Conservation (phyloP, 192 early-diverging fungal genomes). For the Helicostylum pulchrum region DNA sequence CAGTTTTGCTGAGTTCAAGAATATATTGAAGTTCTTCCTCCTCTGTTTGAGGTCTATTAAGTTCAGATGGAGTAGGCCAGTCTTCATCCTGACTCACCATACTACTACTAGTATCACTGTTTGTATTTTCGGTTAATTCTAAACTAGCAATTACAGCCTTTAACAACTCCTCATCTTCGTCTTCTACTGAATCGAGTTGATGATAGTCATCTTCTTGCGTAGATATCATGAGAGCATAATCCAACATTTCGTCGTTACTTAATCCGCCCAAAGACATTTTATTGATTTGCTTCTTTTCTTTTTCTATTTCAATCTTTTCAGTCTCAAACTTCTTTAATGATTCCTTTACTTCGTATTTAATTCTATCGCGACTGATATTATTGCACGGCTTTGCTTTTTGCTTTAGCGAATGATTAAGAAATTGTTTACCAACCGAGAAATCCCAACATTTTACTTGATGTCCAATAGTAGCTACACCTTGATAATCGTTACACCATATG, state of each 20-base stretch:
- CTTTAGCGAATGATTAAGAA: slow-evolving; percentile 8
- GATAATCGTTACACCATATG: slow-evolving; percentile 33
- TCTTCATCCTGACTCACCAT: background rate
- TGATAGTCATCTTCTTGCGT: slow-evolving; percentile 7
- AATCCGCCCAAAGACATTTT: slow-evolving; percentile 40
- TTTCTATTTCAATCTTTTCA: slow-evolving; percentile 30
- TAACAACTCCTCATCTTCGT: slow-evolving; percentile 32
- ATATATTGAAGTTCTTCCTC: slow-evolving; percentile 36
- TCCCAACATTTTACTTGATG: slow-evolving; percentile 53
- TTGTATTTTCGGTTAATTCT: slow-evolving; percentile 4
- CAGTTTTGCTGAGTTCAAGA: slow-evolving; percentile 26
- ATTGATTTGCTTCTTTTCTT: slow-evolving; percentile 9
- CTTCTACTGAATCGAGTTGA: background rate
- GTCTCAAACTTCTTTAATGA: slow-evolving; percentile 22
- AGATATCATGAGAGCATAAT: slow-evolving; percentile 56
- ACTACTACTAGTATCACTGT: background rate
- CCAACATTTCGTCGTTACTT: slow-evolving; percentile 54
- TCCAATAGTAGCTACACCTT: slow-evolving; percentile 47
- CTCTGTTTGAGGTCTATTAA: background rate
- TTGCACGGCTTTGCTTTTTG: slow-evolving; percentile 10
- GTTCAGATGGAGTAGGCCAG: slow-evolving; percentile 8
- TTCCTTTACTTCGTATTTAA: slow-evolving; percentile 36
- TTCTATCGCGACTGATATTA: slow-evolving; percentile 4
- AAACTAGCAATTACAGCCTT: slow-evolving; percentile 36
- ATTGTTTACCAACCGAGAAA: slow-evolving; percentile 46